Evolutionary conservation across 805 yeast species (phyloP), one percentile per base, ranked within the genome.

Genomic region (Tetrapisispora iriomotensis): DNA sequence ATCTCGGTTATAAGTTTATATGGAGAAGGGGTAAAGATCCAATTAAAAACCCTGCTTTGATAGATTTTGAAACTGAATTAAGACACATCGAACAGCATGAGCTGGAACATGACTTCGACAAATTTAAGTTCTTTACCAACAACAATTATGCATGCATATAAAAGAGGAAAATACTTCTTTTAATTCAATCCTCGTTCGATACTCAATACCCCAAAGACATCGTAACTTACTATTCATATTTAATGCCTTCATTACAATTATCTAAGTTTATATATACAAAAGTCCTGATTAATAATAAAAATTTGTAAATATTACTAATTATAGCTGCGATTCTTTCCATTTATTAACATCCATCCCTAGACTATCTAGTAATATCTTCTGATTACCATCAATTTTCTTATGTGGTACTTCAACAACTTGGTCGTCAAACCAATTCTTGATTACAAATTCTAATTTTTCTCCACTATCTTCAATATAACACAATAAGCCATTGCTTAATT

Each of bases 51-150:
- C 68, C 74, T 5, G 49, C 50, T 29, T 74, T 72, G 5, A 74
- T 74, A 4, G 84, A 79, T 54, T 59, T 79, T 29, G 50, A 62
- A 12, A 61, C 72, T 3, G 83, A 79, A 1, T 56, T 75, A 36
- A 66, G 61, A 21, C 83, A 76, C 49, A 68, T 79, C 31, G 80
- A 76, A 47, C 72, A 67, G 18, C 82, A 79, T 53, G 82, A 79
- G 49, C 37, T 53, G 15, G 43, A 49, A 12, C 33, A 43, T 20
- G 44, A 45, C 5, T 56, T 49, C 34, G 53, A 49, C 1, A 50
- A 49, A 26, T 56, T 44, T 29, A 42, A 37, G 26, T 44, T 42
- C 31, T 54, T 36, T 32, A 13, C 26, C 12, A 22, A 7, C 7
- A 28, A 8, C 18, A 23, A 23, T 9, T 33, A 33, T 24, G 18